Conservation (phyloP, 2,329 filamentous ascomycete genomes). For the Didymellaceae sp. region DNA sequence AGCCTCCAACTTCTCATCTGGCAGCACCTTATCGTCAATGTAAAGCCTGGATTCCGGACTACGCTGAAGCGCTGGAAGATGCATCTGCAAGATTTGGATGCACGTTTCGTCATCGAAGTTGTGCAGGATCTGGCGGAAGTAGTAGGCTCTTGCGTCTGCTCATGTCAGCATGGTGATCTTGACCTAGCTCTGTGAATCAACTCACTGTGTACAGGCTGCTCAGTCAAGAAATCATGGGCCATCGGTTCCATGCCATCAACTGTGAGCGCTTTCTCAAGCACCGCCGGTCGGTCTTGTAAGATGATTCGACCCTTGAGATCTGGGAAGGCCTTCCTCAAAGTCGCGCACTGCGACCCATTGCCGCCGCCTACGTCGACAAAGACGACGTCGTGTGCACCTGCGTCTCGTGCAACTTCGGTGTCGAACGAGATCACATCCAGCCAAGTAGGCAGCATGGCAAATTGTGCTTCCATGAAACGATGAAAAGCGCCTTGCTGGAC, state of each 20-base stretch:
- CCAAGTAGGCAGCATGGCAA: constrained; percentile 1
- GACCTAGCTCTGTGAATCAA: not conserved
- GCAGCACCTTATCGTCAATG: constrained; percentile 5
- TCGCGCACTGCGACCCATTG: constrained; percentile 9
- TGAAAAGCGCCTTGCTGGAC: constrained; percentile 12
- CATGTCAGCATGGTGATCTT: not conserved
- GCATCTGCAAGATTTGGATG: constrained; percentile 17
- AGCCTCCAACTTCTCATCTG: not conserved
- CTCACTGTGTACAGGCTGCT: constrained; percentile 9
- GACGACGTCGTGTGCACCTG: not conserved
- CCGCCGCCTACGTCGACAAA: constrained; percentile 14
- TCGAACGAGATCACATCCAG: constrained; percentile 8
- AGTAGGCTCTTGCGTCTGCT: constrained; percentile 10
- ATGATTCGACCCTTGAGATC: not conserved
- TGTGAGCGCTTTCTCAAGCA: constrained; percentile 1
- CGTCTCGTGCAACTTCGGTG: not conserved
- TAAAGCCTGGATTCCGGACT: not conserved
- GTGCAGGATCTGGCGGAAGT: constrained; percentile 12
- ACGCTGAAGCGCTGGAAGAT: constrained; percentile 5
- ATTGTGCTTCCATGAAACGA: constrained; percentile 7
- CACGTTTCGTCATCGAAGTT: constrained; percentile 1
- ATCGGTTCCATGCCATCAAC: constrained; percentile 5
- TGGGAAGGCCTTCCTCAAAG: not conserved
- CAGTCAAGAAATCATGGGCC: constrained; percentile 6
- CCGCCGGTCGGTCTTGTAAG: constrained; percentile 4